These are phyloP conservation scores for Venustampulla echinocandica DNA, from an alignment of 495 filamentous ascomycete species.

Conservation along the genomic window DNA sequence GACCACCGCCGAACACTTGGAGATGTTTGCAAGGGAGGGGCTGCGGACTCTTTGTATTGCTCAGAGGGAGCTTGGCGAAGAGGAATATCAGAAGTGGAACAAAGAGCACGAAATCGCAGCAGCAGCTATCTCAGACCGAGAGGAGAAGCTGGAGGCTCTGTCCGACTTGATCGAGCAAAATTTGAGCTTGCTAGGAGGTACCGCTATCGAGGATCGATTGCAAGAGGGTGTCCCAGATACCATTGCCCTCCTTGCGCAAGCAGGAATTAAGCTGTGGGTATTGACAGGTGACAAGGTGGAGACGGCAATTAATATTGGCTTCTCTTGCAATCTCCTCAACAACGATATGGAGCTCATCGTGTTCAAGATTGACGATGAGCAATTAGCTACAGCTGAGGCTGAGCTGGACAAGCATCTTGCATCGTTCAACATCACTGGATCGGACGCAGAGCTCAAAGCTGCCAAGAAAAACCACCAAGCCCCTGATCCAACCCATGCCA, in stretches of 20 bases:
- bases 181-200: slow-evolving; percentile 83
- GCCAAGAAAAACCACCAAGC: slow-evolving; percentile 77
- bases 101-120: slow-evolving; percentile 82
- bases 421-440: slow-evolving; percentile 72
- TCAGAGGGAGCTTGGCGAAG: slow-evolving; percentile 70
- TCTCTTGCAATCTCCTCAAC: slow-evolving; percentile 94
- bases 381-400: slow-evolving; percentile 50
- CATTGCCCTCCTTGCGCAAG: slow-evolving; percentile 83
- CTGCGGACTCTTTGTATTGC: slow-evolving; percentile 93
- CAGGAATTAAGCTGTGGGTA: slow-evolving; percentile 99
- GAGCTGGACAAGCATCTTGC: slow-evolving; percentile 66
- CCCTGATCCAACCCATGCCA: slow-evolving; percentile 82
- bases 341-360: slow-evolving; percentile 97
- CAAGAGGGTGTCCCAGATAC: slow-evolving; percentile 98
- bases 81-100: slow-evolving; percentile 81
- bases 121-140: slow-evolving; percentile 72
- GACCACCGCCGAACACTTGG: slow-evolving; percentile 84
- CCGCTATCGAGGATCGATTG: slow-evolving; percentile 94
- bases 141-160: slow-evolving; percentile 88
- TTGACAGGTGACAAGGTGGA: slow-evolving; percentile 98
- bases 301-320: slow-evolving; percentile 99
- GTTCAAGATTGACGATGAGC: slow-evolving; percentile 74
- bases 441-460: slow-evolving; percentile 72
- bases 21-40: slow-evolving; percentile 94
- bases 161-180: slow-evolving; percentile 87